Evolutionary conservation across 805 yeast genomes (phyloP), one percentile per base, ranked within the genome.

Genomic region (Kodamaea neixiangensis): DNA sequence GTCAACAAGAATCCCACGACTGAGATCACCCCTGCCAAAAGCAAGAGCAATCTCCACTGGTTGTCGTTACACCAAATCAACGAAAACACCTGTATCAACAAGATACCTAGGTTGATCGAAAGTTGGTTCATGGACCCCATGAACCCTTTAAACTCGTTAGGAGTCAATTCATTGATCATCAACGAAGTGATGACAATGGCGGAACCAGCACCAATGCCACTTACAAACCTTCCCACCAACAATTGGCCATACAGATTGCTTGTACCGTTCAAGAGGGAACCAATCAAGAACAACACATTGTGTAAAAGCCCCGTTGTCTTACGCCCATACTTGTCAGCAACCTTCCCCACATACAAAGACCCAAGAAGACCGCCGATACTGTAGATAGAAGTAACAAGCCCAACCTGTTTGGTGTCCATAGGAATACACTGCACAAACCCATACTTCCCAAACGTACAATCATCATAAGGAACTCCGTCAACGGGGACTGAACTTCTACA

Each of bases 111-210:
- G 60, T 92, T 94, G 51, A 91, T 85, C 21, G 87, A 82, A 1
- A 90, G 86, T 69, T 94, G 99, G 55, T 87, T 88, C 88, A 89
- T 85, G 14, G 96, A 80, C 0, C 99, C 99, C 50, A 94, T 75
- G 13, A 85, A 69, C 0, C 98, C 98, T 45, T 86, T 80, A 54
- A 79, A 68, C 3, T 73, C 73, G 1, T 76, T 66, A 0, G 97
- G 97, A 6, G 94, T 75, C 9, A 91, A 78, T 67, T 91, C 96
- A 63, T 84, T 86, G 59, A 94, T 82, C 57, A 82, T 85, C 53
- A 94, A 67, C 0, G 98, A 96, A 0, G 91, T 86, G 14, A 88
- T 83, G 3, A 94, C 98, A 51, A 94, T 79, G 1, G 93, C 86
- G 10, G 85, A 75, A 3, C 99, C 99, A 6, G 97, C 96, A 1